These are phyloP conservation scores for Colletotrichum truncatum DNA, from an alignment of 2,329 filamentous ascomycete species.

Conservation along the genomic window DNA sequence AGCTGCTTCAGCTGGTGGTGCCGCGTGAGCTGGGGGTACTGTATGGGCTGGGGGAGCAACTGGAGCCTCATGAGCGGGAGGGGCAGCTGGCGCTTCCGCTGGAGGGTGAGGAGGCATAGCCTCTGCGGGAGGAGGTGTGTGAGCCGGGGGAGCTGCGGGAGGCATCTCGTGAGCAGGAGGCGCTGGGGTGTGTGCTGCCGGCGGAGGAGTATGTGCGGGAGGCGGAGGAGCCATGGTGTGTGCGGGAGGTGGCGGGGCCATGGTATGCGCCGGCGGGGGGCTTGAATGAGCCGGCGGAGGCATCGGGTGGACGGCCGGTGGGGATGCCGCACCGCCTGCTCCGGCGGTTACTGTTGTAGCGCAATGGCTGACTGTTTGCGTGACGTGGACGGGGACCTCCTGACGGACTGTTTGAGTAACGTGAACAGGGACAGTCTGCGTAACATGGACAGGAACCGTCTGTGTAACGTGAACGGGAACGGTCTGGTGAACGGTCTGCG, in stretches of 20 bases:
- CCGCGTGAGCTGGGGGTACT: not conserved
- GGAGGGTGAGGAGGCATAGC: slow-evolving; percentile 15
- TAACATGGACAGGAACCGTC: not conserved
- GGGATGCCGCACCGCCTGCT: not conserved
- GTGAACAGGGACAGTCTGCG: not conserved
- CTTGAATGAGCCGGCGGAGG: not conserved
- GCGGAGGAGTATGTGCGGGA: not conserved
- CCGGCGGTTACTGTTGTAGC: not conserved
- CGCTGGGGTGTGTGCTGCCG: not conserved
- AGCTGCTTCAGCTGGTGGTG: too few relatives aligned
- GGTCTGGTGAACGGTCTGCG: not conserved
- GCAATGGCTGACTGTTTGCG: slow-evolving; percentile 11
- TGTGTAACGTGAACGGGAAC: not conserved
- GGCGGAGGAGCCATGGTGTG: slow-evolving; percentile 8
- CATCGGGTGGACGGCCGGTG: not conserved
- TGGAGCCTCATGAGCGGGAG: not conserved
- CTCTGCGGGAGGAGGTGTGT: slow-evolving; percentile 4
- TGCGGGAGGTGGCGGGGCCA: not conserved
- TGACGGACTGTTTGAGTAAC: not conserved
- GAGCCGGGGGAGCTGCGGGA: not conserved
- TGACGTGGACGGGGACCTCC: not conserved
- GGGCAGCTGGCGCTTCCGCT: not conserved
- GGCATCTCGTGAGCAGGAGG: not conserved
- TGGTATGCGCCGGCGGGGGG: not conserved
- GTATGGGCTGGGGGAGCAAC: not conserved